These are phyloP conservation scores for Apiospora pterosperma DNA, from an alignment of 2,329 filamentous ascomycete species.

Conservation along the genomic window DNA sequence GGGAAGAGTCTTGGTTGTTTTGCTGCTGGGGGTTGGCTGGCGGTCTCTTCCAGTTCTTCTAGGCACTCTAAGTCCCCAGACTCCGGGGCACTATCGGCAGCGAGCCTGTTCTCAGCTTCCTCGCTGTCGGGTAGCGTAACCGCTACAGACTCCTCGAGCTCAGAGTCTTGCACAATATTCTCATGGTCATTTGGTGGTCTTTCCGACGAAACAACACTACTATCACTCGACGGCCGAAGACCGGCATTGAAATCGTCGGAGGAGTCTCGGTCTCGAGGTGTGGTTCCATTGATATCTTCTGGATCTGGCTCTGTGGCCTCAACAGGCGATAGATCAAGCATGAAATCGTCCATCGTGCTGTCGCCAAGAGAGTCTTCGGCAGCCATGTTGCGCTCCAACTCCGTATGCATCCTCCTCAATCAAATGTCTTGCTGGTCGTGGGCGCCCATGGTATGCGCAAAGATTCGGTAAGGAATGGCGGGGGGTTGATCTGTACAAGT, in stretches of 20 bases:
- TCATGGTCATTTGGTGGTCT: neutral
- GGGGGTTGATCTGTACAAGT: neutral
- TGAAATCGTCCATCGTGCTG: neutral
- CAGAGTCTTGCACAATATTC: neutral
- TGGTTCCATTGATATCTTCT: neutral
- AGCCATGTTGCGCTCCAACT: neutral
- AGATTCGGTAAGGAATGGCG: neutral
- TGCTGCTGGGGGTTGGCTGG: neutral
- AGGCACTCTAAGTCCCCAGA: neutral
- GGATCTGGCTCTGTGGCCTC: neutral
- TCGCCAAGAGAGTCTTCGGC: neutral
- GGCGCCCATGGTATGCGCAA: neutral
- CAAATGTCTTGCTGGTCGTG: neutral
- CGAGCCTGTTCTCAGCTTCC: neutral
- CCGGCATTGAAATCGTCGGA: neutral
- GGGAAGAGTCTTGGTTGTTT: conserved; percentile 10
- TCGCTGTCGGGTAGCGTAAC: neutral
- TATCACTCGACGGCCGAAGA: neutral
- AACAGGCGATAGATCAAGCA: neutral
- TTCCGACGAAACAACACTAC: neutral
- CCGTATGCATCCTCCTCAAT: neutral
- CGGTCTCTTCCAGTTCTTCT: neutral
- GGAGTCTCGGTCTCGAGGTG: neutral
- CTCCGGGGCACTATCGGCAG: neutral
- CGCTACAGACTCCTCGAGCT: neutral